Conservation (phyloP, 1,284 basidiomycete species). For the Fomes fomentarius region DNA sequence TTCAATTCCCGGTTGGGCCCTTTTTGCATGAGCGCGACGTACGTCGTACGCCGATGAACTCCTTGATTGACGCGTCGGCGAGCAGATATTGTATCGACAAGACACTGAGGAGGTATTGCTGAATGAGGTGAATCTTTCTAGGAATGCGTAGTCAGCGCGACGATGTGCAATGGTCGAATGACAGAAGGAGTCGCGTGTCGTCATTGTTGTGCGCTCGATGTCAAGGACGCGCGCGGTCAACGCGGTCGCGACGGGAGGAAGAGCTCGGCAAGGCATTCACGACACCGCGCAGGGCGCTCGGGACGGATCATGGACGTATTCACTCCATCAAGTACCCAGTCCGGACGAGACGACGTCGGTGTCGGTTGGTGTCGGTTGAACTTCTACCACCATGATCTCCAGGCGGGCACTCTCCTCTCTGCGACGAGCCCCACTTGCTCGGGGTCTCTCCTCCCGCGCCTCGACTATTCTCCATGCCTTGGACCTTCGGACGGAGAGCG, state of each 20-base stretch:
- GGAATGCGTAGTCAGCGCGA: too few relatives aligned
- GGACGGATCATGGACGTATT: slow-evolving; percentile 3
- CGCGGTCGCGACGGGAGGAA: too few relatives aligned
- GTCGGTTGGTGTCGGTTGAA: not conserved
- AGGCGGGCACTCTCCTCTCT: slow-evolving; percentile 15
- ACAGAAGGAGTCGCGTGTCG: too few relatives aligned
- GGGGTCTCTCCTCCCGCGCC: slow-evolving; percentile 61
- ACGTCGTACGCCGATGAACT: too few relatives aligned
- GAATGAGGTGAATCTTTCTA: slow-evolving; percentile 42
- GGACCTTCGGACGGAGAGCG: slow-evolving; percentile 54
- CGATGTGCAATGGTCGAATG: too few relatives aligned
- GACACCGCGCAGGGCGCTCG: slow-evolving; percentile 6
- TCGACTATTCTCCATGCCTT: slow-evolving; percentile 64
- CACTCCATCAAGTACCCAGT: not conserved
- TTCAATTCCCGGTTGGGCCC: slow-evolving; percentile 27
- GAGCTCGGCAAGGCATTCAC: not conserved
- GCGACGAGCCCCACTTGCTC: slow-evolving; percentile 21
- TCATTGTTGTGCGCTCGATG: too few relatives aligned
- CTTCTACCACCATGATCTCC: slow-evolving; percentile 20
- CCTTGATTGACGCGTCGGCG: slow-evolving; percentile 47
- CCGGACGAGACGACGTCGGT: not conserved
- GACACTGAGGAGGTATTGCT: slow-evolving; percentile 52
- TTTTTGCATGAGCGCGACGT: too few relatives aligned
- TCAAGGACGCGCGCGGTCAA: too few relatives aligned
- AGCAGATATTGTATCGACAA: slow-evolving; percentile 70